phyloP scores from a whole-genome alignment of 2,329 filamentous ascomycete genomes.

The Lanzia echinophila region DNA sequence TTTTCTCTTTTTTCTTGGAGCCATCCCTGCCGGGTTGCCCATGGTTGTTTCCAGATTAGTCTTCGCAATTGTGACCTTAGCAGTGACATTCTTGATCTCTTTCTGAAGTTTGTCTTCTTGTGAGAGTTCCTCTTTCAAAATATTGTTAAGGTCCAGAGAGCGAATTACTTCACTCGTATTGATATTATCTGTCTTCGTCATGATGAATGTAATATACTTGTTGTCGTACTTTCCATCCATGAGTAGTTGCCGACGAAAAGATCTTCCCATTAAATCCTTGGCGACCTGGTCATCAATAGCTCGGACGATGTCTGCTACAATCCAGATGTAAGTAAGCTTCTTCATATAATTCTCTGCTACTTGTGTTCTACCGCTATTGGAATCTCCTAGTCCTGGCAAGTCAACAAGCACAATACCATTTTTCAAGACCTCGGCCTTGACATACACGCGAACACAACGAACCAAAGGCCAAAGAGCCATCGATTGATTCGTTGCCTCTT shows the following conservation, averaged over 20 bases:
- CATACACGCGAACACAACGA: not conserved
- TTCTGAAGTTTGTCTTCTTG: not conserved
- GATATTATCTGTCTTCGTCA: not conserved
- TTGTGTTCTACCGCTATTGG: not conserved
- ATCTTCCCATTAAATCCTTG: slow-evolving; percentile 1
- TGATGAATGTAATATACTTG: not conserved
- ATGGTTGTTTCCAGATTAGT: not conserved
- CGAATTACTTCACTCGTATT: not conserved
- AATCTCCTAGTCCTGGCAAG: slow-evolving; percentile 1
- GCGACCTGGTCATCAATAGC: not conserved
- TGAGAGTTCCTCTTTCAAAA: not conserved
- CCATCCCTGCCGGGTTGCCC: too few species aligned
- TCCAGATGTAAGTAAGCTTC: not conserved
- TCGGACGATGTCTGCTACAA: not conserved
- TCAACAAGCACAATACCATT: slow-evolving; percentile 1
- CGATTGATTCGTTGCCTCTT: rapidly evolving
- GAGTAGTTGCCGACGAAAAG: not conserved
- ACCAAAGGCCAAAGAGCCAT: slow-evolving; percentile 1
- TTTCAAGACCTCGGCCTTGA: not conserved
- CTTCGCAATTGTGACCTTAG: not conserved
- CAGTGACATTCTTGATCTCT: too few species aligned
- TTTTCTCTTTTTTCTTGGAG: too few species aligned
- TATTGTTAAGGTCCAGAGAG: not conserved
- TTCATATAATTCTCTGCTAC: not conserved
- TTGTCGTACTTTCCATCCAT: slow-evolving; percentile 2